A percentile compares a stretch with the other conserved stretches of the same genome.
phyloP scores from a whole-genome alignment of 768 basidiomycete species.

The Lactifluus volemus region DNA sequence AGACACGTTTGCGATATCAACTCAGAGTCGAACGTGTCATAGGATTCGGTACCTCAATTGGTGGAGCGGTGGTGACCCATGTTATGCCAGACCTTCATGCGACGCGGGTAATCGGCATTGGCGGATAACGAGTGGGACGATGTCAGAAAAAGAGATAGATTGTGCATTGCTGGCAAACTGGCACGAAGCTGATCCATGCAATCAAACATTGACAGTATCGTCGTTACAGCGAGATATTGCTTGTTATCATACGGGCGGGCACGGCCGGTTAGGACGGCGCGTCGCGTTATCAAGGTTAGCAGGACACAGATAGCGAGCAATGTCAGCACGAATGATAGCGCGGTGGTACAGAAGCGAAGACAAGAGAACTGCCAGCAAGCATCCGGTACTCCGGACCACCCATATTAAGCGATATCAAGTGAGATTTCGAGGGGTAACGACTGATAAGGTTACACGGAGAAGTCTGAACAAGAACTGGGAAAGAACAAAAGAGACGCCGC shows the following conservation, averaged over 20 bases:
- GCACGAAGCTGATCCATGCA: not conserved
- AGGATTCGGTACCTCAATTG: not conserved
- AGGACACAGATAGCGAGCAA: not conserved
- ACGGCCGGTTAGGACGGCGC: not conserved
- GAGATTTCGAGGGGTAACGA: constrained; percentile 2
- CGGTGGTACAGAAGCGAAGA: not conserved
- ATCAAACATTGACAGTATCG: not conserved
- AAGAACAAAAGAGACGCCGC: not conserved
- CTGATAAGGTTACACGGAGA: constrained; percentile 14
- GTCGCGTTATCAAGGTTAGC: constrained; percentile 10
- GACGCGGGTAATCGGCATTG: not conserved
- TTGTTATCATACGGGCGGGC: not conserved
- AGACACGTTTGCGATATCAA: not conserved
- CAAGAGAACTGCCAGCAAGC: constrained; percentile 9
- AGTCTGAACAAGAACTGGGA: not conserved
- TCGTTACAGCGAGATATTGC: not conserved
- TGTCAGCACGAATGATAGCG: not conserved
- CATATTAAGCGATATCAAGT: not conserved
- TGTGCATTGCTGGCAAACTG: constrained; percentile 2
- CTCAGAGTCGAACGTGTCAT: constrained; percentile 1
- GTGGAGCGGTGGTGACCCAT: not conserved
- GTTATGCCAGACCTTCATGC: not conserved
- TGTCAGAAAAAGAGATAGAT: not conserved
- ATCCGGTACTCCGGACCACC: not conserved
- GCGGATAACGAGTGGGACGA: not conserved